Evolutionary conservation across 176 grass and related monocot species (phyloP).

Genomic region (Juncus effusus): DNA sequence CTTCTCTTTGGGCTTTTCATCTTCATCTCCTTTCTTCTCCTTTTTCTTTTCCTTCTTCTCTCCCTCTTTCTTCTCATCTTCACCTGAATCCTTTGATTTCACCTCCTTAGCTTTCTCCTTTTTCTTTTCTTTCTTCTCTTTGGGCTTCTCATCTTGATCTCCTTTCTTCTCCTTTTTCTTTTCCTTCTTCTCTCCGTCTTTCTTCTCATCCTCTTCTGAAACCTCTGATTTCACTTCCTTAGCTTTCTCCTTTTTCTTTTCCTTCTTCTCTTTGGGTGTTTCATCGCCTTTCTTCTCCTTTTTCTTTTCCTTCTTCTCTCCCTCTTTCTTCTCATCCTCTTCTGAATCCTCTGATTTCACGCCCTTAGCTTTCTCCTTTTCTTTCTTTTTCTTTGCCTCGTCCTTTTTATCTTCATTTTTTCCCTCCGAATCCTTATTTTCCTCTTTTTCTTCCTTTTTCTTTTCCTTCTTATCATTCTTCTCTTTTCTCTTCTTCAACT

Average conservation of each 20-base stretch:
- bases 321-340: slow-evolving; percentile 20
- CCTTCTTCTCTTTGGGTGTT: not conserved
- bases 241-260: slow-evolving; percentile 15
- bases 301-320: slow-evolving; percentile 16
- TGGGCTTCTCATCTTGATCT: slow-evolving; percentile 1
- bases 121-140: not conserved
- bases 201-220: slow-evolving; percentile 12
- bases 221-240: slow-evolving; percentile 18
- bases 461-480: not conserved
- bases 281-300: slow-evolving; percentile 11
- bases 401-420: slow-evolving; percentile 20
- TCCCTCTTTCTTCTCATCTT: slow-evolving; percentile 32
- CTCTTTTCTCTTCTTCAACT: not conserved
- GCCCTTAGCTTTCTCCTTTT: not conserved
- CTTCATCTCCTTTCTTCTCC: slow-evolving; percentile 15
- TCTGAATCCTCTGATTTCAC: slow-evolving; percentile 18
- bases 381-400: slow-evolving; percentile 13
- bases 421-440: not conserved
- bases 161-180: slow-evolving; percentile 27
- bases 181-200: slow-evolving; percentile 7
- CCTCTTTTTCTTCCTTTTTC: not conserved
- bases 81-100: not conserved
- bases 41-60: slow-evolving; percentile 36
- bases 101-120: not conserved
- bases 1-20: slow-evolving; percentile 7